Evolutionary conservation across 129 eudicot genomes (phyloP).

Genomic region (Smallanthus sonchifolius): DNA sequence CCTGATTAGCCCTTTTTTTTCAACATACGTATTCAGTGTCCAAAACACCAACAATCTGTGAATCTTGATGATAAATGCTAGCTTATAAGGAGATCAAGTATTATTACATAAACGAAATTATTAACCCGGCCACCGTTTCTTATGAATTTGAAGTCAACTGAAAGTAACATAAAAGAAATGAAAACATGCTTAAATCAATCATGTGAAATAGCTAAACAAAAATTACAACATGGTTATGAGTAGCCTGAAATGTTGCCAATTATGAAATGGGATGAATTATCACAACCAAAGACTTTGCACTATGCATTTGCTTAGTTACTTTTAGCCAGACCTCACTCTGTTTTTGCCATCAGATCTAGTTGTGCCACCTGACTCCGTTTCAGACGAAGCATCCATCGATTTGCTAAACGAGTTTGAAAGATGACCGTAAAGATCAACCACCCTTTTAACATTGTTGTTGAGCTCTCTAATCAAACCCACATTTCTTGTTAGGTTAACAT

Average conservation of each 20-base stretch:
- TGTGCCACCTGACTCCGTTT: conserved; percentile 60
- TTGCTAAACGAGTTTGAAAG: conserved; percentile 58
- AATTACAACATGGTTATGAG: conserved; percentile 28
- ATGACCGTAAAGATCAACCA: conserved; percentile 69
- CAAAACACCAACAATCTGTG: neutral
- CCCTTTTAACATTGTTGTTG: conserved; percentile 74
- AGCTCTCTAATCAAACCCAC: conserved; percentile 79
- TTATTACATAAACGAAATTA: conserved; percentile 27
- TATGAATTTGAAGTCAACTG: neutral
- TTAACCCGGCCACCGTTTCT: neutral
- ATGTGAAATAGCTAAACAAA: conserved; percentile 30
- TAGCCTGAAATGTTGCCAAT: too few species aligned
- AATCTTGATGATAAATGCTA: too few species aligned
- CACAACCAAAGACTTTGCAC: too few species aligned
- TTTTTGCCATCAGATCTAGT: conserved; percentile 65
- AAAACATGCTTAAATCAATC: neutral
- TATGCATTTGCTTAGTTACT: conserved; percentile 13
- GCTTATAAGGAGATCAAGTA: neutral
- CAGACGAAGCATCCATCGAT: conserved; percentile 70
- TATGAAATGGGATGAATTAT: neutral
- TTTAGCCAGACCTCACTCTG: conserved; percentile 50
- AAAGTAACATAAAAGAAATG: neutral
- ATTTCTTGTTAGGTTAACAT: conserved; percentile 62
- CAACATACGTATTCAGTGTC: conserved; percentile 16
- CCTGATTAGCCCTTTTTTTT: conserved; percentile 12